Evolutionary conservation across 192 early-diverging fungal genomes (phyloP).

Genomic region (Podila clonocystis): DNA sequence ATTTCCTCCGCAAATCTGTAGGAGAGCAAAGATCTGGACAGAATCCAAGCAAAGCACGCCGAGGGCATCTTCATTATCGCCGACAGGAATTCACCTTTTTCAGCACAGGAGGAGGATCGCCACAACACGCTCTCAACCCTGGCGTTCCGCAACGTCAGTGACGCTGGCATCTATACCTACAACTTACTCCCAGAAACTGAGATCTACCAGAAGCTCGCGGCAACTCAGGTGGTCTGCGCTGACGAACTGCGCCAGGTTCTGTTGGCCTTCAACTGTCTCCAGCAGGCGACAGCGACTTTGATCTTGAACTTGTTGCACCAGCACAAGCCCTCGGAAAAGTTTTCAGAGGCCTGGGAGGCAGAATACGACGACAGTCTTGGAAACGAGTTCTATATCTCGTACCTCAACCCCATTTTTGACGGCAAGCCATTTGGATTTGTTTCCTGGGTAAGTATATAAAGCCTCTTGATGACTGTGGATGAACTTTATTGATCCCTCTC

Average conservation of each 20-base stretch:
- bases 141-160: slow-evolving; percentile 47
- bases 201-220: slow-evolving; percentile 66
- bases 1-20: not conserved
- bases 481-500: not conserved
- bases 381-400: slow-evolving; percentile 71
- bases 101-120: slow-evolving; percentile 45
- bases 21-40: slow-evolving; percentile 50
- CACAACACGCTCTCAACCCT: slow-evolving; percentile 46
- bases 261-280: slow-evolving; percentile 66
- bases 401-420: slow-evolving; percentile 64
- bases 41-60: slow-evolving; percentile 41
- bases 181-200: slow-evolving; percentile 71
- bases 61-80: slow-evolving; percentile 52
- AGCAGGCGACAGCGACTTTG: slow-evolving; percentile 65
- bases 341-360: slow-evolving; percentile 71
- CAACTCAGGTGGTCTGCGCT: slow-evolving; percentile 59
- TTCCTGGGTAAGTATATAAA: slow-evolving; percentile 52
- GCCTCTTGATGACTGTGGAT: not conserved
- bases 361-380: slow-evolving; percentile 76
- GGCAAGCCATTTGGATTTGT: slow-evolving; percentile 67
- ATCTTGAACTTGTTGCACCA: slow-evolving; percentile 74
- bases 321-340: slow-evolving; percentile 58
- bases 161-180: slow-evolving; percentile 69
- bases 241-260: slow-evolving; percentile 62
- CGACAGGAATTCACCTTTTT: slow-evolving; percentile 32